Evolutionary conservation across 257 asterid genomes (phyloP), one percentile per base, ranked within the genome.

Genomic region (Euphrasia confusa): DNA sequence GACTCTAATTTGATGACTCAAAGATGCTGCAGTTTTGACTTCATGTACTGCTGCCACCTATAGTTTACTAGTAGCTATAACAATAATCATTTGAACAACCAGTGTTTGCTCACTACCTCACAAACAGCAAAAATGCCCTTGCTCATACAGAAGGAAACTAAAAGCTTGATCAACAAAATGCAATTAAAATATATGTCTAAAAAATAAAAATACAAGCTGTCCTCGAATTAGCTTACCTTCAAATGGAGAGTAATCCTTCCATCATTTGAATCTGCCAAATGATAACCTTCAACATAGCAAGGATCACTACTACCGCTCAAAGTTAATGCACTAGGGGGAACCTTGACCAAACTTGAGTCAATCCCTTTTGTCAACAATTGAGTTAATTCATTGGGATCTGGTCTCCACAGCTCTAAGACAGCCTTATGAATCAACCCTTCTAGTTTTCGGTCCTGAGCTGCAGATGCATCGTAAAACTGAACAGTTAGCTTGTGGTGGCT

Each of bases 281-380:
- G 95, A 79, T 86, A 86, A 32, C 87, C 95, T 81, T 89, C 97
- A 47, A 89, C 94, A 69, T 86, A 89, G 68, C 97, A 89, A 72
- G 97, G 97, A 80, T 89, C 97, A 59, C 97, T 89, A 80, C 97
- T 86, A 58, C 89, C 95, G 13, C 89, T 78, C 87, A 89, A 77
- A 55, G 97, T 77, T 71, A 73, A 70, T 47, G 95, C 84, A 66
- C 83, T 79, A 2, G 97, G 97, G 65, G 94, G 94, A 62, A 81
- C 81, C 82, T 84, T 89, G 73, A 86, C 76, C 66, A 79, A 71
- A 60, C 86, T 75, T 35, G 94, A 78, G 71, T 78, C 84, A 13
- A 77, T 66, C 74, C 91, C 91, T 78, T 84, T 86, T 7, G 90
- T 74, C 73, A 89, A 70, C 68, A 89, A 68, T 60, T 78, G 83